phyloP scores from a whole-genome alignment of 306 rosid species.

The Myrica gale region DNA sequence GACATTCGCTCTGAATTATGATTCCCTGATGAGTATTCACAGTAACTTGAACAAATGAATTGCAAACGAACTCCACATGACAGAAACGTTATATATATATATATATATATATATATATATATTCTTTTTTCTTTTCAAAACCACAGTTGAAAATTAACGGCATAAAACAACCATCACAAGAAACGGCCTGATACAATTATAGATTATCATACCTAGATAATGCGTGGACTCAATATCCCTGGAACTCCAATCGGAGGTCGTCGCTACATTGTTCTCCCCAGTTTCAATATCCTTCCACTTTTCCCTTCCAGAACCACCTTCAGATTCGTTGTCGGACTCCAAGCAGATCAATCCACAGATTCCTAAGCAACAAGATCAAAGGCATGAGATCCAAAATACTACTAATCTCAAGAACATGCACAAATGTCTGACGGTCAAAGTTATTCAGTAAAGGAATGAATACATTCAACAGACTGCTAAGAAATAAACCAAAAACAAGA shows the following conservation, averaged over 20 bases:
- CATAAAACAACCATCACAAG: neutral
- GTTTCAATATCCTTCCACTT: slow-evolving; percentile 35
- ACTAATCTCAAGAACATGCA: neutral
- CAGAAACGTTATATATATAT: too few species aligned
- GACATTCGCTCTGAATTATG: slow-evolving; percentile 8
- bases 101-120: too few species aligned
- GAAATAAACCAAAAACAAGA: too few species aligned
- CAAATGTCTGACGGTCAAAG: neutral
- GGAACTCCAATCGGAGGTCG: slow-evolving; percentile 40
- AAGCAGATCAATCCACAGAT: slow-evolving; percentile 67
- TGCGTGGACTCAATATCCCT: slow-evolving; percentile 26
- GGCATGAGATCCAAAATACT: neutral
- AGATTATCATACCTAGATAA: slow-evolving; percentile 46
- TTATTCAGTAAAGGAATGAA: neutral
- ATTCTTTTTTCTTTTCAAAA: neutral
- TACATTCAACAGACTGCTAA: neutral
- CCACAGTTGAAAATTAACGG: slow-evolving; percentile 8
- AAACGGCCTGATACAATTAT: slow-evolving; percentile 14
- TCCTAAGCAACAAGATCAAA: slow-evolving; percentile 40
- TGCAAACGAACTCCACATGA: slow-evolving; percentile 11
- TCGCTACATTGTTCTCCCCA: slow-evolving; percentile 16
- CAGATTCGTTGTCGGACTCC: slow-evolving; percentile 82
- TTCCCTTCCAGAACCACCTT: slow-evolving; percentile 33
- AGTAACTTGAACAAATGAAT: slow-evolving; percentile 13
- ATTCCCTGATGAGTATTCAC: slow-evolving; percentile 37